phyloP scores from a whole-genome alignment of 495 filamentous ascomycete genomes.

The Lophium mytilinum region DNA sequence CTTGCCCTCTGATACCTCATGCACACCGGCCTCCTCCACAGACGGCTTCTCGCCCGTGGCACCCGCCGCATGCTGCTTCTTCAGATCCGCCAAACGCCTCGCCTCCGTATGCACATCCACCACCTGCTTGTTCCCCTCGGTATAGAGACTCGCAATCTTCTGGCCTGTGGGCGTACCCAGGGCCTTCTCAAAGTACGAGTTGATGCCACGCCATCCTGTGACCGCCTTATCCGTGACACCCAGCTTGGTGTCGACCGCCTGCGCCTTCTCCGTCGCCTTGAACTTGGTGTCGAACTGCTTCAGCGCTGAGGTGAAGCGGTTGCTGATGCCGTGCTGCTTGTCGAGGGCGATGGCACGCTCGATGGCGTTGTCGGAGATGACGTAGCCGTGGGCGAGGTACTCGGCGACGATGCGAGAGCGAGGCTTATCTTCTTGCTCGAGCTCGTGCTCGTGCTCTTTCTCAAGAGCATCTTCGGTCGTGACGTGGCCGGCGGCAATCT shows the following conservation, averaged over 20 bases:
- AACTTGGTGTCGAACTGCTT: conserved; percentile 70
- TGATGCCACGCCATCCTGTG: conserved; percentile 56
- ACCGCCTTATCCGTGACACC: conserved; percentile 59
- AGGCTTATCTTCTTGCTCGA: conserved; percentile 92
- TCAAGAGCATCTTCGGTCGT: conserved; percentile 32
- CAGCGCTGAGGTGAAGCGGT: conserved; percentile 65
- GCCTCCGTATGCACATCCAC: conserved; percentile 90
- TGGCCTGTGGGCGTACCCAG: conserved; percentile 75
- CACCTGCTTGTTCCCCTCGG: conserved; percentile 70
- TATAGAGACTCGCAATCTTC: conserved; percentile 80
- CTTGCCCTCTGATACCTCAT: conserved; percentile 30
- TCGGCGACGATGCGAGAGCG: conserved; percentile 87
- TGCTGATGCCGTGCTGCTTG: conserved; percentile 78
- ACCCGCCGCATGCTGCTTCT: conserved; percentile 43
- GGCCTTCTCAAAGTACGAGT: conserved; percentile 88
- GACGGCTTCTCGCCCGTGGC: conserved; percentile 1
- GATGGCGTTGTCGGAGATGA: conserved; percentile 73
- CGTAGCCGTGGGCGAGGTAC: conserved; percentile 91
- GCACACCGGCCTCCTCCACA: conserved; percentile 22
- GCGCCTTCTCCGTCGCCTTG: conserved; percentile 70
- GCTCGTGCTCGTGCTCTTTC: conserved; percentile 47
- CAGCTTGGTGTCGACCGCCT: conserved; percentile 64
- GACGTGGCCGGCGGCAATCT: conserved; percentile 45
- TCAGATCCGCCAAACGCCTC: conserved; percentile 74
- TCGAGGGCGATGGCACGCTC: conserved; percentile 82